A percentile compares a stretch with the other conserved stretches of the same genome.
Conservation (phyloP, 1,284 basidiomycete genomes). For the Tranzscheliella williamsii region DNA sequence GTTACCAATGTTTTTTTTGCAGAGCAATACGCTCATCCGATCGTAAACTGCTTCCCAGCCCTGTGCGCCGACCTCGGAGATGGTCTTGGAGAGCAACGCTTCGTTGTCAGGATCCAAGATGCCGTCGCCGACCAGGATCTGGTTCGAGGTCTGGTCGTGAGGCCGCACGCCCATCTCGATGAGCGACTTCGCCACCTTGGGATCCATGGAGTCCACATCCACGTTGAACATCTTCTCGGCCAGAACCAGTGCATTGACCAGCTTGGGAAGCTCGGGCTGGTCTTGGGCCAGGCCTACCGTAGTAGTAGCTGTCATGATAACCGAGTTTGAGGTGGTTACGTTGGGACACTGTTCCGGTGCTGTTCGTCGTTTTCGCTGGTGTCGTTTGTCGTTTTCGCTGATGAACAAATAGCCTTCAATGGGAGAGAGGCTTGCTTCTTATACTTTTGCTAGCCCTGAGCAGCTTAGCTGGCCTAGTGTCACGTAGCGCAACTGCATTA, state of each 20-base stretch:
- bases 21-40: slow-evolving; percentile 8
- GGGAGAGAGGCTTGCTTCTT: no score
- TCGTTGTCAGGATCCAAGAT: slow-evolving; percentile 20
- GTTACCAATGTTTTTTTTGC: slow-evolving; percentile 23
- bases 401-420: no score
- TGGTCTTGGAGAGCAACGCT: slow-evolving; percentile 13
- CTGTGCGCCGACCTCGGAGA: slow-evolving; percentile 14
- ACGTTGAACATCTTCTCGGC: slow-evolving; percentile 26
- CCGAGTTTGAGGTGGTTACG: no score
- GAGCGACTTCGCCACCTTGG: slow-evolving; percentile 19
- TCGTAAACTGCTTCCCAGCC: slow-evolving; percentile 21
- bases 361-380: no score
- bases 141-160: slow-evolving; percentile 35
- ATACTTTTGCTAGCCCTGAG: no score
- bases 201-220: slow-evolving; percentile 39
- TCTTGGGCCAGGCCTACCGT: no score
- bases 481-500: no score
- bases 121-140: slow-evolving; percentile 25
- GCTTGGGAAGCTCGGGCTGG: slow-evolving; percentile 1
- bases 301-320: not conserved
- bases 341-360: no score
- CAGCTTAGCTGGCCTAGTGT: no score
- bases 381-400: no score
- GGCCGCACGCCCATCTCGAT: slow-evolving; percentile 27
- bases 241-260: no score